phyloP scores from a whole-genome alignment of 805 yeast genomes.

The Candida nemodendra region DNA sequence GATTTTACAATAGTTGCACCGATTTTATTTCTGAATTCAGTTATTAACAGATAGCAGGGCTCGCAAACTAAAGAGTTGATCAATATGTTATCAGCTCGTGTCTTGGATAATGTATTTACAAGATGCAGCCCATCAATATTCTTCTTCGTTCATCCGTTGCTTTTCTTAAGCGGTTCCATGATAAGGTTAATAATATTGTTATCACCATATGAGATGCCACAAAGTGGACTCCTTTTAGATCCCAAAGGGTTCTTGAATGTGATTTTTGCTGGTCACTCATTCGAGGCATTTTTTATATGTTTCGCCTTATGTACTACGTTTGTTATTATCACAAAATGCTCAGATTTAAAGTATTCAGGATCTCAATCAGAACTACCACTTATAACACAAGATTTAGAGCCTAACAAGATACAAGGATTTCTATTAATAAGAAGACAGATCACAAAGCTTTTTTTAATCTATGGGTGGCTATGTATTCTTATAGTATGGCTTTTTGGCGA shows the following conservation, averaged over 20 bases:
- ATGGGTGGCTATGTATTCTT: constrained; percentile 20
- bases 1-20: no score
- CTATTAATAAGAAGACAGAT: constrained; percentile 16
- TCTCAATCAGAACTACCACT: constrained; percentile 15
- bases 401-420: constrained; percentile 2
- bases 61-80: no score
- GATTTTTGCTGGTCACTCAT: constrained; percentile 31
- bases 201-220: constrained; percentile 2
- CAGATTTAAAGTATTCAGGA: constrained; percentile 4
- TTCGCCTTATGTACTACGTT: constrained; percentile 13
- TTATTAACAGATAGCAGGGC: no score
- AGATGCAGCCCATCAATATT: background rate
- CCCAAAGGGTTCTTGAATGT: constrained; percentile 27
- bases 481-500: constrained; percentile 36
- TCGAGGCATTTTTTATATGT: constrained; percentile 22
- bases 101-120: background rate
- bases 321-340: constrained; percentile 6
- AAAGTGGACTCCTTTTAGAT: constrained; percentile 17
- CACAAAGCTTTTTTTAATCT: constrained; percentile 20
- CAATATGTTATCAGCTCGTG: no score
- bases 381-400: constrained; percentile 8
- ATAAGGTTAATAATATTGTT: constrained; percentile 5
- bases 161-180: constrained; percentile 13
- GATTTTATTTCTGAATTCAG: no score
- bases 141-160: constrained; percentile 16